Conservation (phyloP, 306 rosid species). For the Elaeagnus macrophylla region DNA sequence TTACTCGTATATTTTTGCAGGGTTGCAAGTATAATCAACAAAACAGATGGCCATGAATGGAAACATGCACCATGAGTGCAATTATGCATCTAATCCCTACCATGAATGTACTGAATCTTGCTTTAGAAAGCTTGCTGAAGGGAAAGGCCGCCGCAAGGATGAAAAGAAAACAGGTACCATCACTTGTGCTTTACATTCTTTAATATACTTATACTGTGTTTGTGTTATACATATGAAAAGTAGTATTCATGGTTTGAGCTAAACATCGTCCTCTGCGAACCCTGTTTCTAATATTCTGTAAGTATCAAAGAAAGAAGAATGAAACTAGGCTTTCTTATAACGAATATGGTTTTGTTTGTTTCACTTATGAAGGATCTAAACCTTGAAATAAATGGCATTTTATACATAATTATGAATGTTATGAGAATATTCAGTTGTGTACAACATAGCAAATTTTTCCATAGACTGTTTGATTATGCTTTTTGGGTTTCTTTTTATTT, state of each 20-base stretch:
- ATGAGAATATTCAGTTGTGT: no score
- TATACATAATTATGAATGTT: no score
- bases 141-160: conserved; percentile 38
- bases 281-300: no score
- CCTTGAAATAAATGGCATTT: no score
- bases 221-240: not conserved
- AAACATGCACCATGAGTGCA: conserved; percentile 51
- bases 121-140: conserved; percentile 50
- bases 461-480: no score
- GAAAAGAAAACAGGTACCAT: conserved; percentile 48
- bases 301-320: no score
- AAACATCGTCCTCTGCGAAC: no score
- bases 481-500: not conserved
- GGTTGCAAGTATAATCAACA: conserved; percentile 1
- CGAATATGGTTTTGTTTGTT: no score
- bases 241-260: no score
- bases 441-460: no score
- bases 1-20: conserved; percentile 5
- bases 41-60: conserved; percentile 50
- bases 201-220: not conserved
- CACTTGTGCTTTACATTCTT: conserved; percentile 4
- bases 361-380: no score
- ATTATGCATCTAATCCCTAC: conserved; percentile 62
- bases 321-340: no score
- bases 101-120: conserved; percentile 82